Percentiles rank a stretch among this genome's conserved stretches.
These are phyloP conservation scores for Artomyces pyxidatus DNA, from an alignment of 768 basidiomycete genomes.

Conservation along the genomic window DNA sequence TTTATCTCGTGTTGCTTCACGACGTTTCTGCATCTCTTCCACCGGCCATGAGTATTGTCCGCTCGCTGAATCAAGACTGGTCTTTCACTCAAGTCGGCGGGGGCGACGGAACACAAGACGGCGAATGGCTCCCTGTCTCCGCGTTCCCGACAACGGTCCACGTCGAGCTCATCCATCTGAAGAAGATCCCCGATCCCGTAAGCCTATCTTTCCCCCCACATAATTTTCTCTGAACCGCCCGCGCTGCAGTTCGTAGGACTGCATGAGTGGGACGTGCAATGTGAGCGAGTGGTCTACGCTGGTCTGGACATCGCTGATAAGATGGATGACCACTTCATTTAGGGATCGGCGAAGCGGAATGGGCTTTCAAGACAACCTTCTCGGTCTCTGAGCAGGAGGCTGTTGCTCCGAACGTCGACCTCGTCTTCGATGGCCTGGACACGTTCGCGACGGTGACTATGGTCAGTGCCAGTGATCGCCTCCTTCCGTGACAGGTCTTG, in stretches of 20 bases:
- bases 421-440: conserved; percentile 88
- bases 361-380: conserved; percentile 75
- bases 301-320: neutral
- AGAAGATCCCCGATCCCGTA: conserved; percentile 79
- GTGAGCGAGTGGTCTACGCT: conserved; percentile 32
- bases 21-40: too few relatives aligned
- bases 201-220: conserved; percentile 17
- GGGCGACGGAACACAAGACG: conserved; percentile 40
- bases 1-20: too few relatives aligned
- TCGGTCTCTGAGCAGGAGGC: conserved; percentile 40
- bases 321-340: neutral
- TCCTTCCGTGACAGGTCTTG: too few relatives aligned
- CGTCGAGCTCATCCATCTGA: conserved; percentile 67
- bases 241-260: conserved; percentile 57
- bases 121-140: conserved; percentile 58
- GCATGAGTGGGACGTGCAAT: conserved; percentile 88
- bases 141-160: conserved; percentile 82
- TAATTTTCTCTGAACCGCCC: neutral
- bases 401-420: conserved; percentile 44
- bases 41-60: conserved; percentile 18
- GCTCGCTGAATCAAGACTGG: conserved; percentile 42
- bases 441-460: conserved; percentile 73
- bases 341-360: conserved; percentile 88
- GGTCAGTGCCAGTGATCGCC: conserved; percentile 31
- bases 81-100: conserved; percentile 60